Conservation (phyloP, 2,329 filamentous ascomycete species). For the Sporothrix pseudoabietina region DNA sequence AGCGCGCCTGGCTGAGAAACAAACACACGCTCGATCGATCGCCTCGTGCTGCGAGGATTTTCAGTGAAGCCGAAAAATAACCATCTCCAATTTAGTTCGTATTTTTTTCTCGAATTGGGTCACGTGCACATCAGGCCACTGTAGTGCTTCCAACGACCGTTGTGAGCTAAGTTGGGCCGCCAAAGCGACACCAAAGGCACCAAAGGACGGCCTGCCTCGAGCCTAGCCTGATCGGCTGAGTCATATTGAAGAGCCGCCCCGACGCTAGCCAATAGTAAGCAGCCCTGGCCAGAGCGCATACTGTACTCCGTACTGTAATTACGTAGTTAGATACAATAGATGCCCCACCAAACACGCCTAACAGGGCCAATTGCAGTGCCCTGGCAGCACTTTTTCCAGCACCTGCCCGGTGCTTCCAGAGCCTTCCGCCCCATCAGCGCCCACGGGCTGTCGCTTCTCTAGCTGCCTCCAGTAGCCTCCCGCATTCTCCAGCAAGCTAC, state of each 20-base stretch:
- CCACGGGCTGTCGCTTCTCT: background rate
- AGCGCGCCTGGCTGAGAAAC: background rate
- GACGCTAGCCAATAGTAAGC: background rate
- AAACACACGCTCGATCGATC: background rate
- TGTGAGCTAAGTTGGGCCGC: background rate
- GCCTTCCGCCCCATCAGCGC: conserved; percentile 28
- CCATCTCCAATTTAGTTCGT: background rate
- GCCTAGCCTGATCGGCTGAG: background rate
- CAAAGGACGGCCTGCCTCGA: background rate
- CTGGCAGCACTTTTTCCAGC: conserved; percentile 2
- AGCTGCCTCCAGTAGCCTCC: conserved; percentile 7
- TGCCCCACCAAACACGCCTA: conserved; percentile 4
- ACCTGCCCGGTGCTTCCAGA: conserved; percentile 32
- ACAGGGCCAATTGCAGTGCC: conserved; percentile 1
- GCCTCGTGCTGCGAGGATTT: conserved; percentile 20
- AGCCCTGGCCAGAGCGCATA: background rate
- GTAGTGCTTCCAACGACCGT: background rate
- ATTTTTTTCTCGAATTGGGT: conserved; percentile 18
- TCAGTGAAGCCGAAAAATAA: conserved; percentile 21
- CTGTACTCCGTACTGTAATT: background rate
- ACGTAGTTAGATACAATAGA: background rate
- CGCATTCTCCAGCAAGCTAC: conserved; percentile 20
- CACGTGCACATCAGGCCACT: conserved; percentile 23
- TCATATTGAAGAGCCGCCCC: background rate
- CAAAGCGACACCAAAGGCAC: background rate